Conservation (phyloP, 805 yeast species). For the Monosporozyma siamensis region DNA sequence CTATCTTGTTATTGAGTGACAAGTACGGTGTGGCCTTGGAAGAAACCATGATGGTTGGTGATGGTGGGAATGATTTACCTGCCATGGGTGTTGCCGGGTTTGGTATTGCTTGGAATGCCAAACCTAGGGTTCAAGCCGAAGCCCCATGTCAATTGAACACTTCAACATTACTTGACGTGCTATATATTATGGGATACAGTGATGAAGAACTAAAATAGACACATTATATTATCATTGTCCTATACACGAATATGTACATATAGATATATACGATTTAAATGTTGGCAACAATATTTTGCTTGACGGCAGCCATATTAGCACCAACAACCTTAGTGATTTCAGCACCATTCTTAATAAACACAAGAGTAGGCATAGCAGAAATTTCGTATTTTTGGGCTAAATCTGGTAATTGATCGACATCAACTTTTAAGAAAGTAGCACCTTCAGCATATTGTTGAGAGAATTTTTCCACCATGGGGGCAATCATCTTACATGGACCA, state of each 20-base stretch:
- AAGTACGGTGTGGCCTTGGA: constrained; percentile 43
- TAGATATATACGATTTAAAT: constrained; percentile 30
- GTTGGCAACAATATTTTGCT: constrained; percentile 50
- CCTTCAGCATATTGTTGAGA: constrained; percentile 44
- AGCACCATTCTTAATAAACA: constrained; percentile 77
- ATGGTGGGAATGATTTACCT: constrained; percentile 90
- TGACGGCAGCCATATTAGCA: constrained; percentile 80
- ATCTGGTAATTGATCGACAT: constrained; percentile 74
- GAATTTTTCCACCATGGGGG: constrained; percentile 84
- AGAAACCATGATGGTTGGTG: constrained; percentile 78
- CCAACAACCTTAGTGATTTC: constrained; percentile 75
- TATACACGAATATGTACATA: background rate
- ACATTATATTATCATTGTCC: background rate
- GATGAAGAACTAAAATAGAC: constrained; percentile 41
- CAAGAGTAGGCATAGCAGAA: constrained; percentile 56
- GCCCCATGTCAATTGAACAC: constrained; percentile 83
- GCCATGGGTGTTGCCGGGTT: constrained; percentile 91
- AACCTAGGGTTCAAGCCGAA: constrained; percentile 74
- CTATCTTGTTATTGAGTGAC: constrained; percentile 52
- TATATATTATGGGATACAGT: constrained; percentile 70
- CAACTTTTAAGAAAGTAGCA: constrained; percentile 79
- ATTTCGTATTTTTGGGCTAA: constrained; percentile 60
- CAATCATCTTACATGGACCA: constrained; percentile 97
- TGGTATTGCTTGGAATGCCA: constrained; percentile 97
- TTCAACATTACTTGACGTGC: constrained; percentile 58